Conservation (phyloP, 2,329 filamentous ascomycete species). For the Westerdykella sp. region DNA sequence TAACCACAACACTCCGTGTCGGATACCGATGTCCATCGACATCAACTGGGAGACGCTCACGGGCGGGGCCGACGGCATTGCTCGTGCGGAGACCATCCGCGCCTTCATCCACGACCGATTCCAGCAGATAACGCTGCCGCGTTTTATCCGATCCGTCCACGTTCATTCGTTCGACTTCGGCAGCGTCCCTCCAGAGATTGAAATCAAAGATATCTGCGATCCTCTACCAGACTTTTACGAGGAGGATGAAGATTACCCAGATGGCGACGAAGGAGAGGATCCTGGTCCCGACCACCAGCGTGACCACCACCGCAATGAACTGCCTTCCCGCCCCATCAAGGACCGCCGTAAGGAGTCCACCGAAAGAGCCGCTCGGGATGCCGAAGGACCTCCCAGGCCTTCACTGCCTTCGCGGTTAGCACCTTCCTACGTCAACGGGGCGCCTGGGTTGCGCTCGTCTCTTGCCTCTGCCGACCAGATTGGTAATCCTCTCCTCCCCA, state of each 20-base stretch:
- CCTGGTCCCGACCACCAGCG: slow-evolving; percentile 12
- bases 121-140: slow-evolving; percentile 81
- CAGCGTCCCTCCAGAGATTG: slow-evolving; percentile 70
- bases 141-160: slow-evolving; percentile 93
- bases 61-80: slow-evolving; percentile 76
- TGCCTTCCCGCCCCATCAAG: slow-evolving; percentile 30
- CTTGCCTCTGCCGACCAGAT: slow-evolving; percentile 30
- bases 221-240: slow-evolving; percentile 96
- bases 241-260: slow-evolving; percentile 60
- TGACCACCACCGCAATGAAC: slow-evolving; percentile 14
- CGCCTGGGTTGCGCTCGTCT: slow-evolving; percentile 23
- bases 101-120: slow-evolving; percentile 95
- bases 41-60: slow-evolving; percentile 95
- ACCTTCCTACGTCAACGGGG: slow-evolving; percentile 20
- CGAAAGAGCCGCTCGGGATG: slow-evolving; percentile 14
- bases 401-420: slow-evolving; percentile 16
- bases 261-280: slow-evolving; percentile 44
- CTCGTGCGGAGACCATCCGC: slow-evolving; percentile 78
- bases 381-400: slow-evolving; percentile 8
- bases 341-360: slow-evolving; percentile 22
- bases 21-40: slow-evolving; percentile 78
- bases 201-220: slow-evolving; percentile 95
- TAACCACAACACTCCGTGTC: slow-evolving; percentile 21
- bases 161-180: slow-evolving; percentile 95
- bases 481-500: slow-evolving; percentile 34